Percentiles rank a stretch among this genome's conserved stretches.
Evolutionary conservation across 176 grass and related monocot genomes (phyloP).

Genomic region (Zizania latifolia): DNA sequence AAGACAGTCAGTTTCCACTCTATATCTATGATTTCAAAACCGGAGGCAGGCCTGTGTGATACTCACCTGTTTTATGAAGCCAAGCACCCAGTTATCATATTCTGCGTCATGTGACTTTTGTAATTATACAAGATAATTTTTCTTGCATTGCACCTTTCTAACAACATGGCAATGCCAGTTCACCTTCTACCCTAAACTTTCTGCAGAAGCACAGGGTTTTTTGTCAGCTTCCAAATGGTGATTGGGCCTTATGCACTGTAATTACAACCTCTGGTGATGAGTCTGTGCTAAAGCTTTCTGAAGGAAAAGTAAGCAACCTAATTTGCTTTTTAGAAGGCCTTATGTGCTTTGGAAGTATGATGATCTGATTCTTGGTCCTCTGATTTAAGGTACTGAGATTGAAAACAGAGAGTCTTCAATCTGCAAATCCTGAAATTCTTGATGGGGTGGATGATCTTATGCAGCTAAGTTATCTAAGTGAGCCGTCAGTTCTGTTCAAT

Average conservation of each 20-base stretch:
- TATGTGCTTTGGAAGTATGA: background rate
- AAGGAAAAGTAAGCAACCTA: slow-evolving; percentile 69
- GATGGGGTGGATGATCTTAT: slow-evolving; percentile 96
- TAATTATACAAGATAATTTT: background rate
- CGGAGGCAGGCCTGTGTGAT: background rate
- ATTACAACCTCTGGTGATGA: slow-evolving; percentile 68
- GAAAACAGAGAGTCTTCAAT: slow-evolving; percentile 73
- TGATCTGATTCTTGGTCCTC: slow-evolving; percentile 13
- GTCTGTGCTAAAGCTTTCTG: slow-evolving; percentile 58
- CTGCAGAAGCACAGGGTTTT: slow-evolving; percentile 85
- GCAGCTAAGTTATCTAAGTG: slow-evolving; percentile 98
- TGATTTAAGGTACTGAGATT: slow-evolving; percentile 64
- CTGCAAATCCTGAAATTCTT: slow-evolving; percentile 98
- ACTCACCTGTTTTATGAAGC: background rate
- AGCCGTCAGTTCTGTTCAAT: slow-evolving; percentile 92
- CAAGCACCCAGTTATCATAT: background rate
- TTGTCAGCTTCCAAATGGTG: slow-evolving; percentile 66
- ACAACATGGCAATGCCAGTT: slow-evolving; percentile 4
- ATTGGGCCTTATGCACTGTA: slow-evolving; percentile 81
- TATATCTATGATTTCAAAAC: background rate
- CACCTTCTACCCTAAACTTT: slow-evolving; percentile 19
- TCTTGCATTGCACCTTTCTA: background rate
- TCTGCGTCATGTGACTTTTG: background rate
- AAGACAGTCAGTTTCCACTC: background rate
- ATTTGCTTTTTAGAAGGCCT: background rate